Conservation (phyloP, 2,329 filamentous ascomycete species). For the Phoma sp. region DNA sequence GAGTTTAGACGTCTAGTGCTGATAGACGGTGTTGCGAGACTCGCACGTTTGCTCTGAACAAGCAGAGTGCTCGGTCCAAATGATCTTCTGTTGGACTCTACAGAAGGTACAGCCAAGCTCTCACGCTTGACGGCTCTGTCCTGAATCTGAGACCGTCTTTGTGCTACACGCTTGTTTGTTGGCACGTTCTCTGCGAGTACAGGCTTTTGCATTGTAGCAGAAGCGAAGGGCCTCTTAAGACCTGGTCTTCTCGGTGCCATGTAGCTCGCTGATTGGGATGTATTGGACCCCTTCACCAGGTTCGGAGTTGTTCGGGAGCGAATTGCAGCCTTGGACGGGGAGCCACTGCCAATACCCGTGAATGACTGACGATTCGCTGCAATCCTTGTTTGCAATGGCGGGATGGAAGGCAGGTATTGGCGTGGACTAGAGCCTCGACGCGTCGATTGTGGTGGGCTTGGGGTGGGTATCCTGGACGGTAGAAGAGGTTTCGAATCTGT, state of each 20-base stretch:
- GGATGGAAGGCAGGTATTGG: slow-evolving; percentile 27
- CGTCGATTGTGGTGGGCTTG: slow-evolving; percentile 29
- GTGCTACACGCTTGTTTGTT: slow-evolving; percentile 19
- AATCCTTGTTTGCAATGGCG: slow-evolving; percentile 27
- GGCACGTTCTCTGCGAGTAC: slow-evolving; percentile 35
- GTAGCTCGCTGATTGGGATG: slow-evolving; percentile 18
- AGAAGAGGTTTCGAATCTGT: slow-evolving; percentile 13
- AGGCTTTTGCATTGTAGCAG: slow-evolving; percentile 18
- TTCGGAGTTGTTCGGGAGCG: slow-evolving; percentile 44
- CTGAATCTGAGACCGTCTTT: slow-evolving; percentile 29
- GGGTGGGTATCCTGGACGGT: slow-evolving; percentile 41
- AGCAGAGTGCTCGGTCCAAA: slow-evolving; percentile 19
- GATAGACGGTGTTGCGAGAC: slow-evolving; percentile 22
- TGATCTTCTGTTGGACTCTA: slow-evolving; percentile 24
- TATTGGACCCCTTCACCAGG: slow-evolving; percentile 25
- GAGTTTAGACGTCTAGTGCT: slow-evolving; percentile 29
- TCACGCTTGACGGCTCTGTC: slow-evolving; percentile 28
- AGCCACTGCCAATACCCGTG: slow-evolving; percentile 5
- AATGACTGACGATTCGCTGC: slow-evolving; percentile 27
- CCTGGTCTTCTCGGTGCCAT: slow-evolving; percentile 30
- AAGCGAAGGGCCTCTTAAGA: slow-evolving; percentile 16
- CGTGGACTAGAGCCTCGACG: slow-evolving; percentile 37
- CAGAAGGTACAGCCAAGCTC: slow-evolving; percentile 25
- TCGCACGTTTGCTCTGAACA: slow-evolving; percentile 25
- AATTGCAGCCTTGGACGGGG: slow-evolving; percentile 25